A percentile compares a stretch with the other conserved stretches of the same genome.
These are phyloP conservation scores for Eutypella sp. DNA, from an alignment of 2,329 filamentous ascomycete species.

Conservation along the genomic window DNA sequence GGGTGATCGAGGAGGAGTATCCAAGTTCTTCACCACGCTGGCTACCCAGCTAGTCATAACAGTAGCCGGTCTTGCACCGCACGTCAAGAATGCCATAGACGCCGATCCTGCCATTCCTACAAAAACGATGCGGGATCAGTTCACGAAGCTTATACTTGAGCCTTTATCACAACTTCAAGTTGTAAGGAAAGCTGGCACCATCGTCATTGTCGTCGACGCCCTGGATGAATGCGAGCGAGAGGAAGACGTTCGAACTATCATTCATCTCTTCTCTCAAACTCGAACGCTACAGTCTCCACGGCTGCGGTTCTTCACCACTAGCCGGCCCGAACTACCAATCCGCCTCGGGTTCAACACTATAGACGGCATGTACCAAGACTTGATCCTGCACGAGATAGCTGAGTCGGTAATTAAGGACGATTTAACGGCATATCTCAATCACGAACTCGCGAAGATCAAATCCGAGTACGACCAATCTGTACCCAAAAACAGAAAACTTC, in stretches of 20 bases:
- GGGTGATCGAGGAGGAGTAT: slow-evolving; percentile 29
- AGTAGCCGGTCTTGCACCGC: slow-evolving; percentile 20
- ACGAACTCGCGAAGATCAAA: slow-evolving; percentile 26
- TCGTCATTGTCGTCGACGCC: slow-evolving; percentile 26
- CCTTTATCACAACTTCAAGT: slow-evolving; percentile 20
- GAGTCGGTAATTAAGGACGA: slow-evolving; percentile 28
- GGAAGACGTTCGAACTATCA: too few relatives aligned
- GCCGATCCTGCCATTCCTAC: slow-evolving; percentile 21
- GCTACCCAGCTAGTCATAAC: slow-evolving; percentile 24
- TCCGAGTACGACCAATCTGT: slow-evolving; percentile 13
- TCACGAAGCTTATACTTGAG: slow-evolving; percentile 33
- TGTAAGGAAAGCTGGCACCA: background rate
- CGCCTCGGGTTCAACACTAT: slow-evolving; percentile 30
- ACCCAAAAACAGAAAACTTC: slow-evolving; percentile 10
- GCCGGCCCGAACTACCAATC: slow-evolving; percentile 35
- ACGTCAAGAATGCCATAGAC: slow-evolving; percentile 26
- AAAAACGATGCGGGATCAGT: slow-evolving; percentile 32
- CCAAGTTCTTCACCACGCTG: slow-evolving; percentile 35
- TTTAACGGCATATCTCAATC: slow-evolving; percentile 28
- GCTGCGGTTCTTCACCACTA: slow-evolving; percentile 36
- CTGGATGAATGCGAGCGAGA: too few relatives aligned
- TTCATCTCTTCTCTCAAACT: too few relatives aligned
- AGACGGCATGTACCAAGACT: too few relatives aligned
- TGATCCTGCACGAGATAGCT: slow-evolving; percentile 33
- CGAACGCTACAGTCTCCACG: slow-evolving; percentile 13